A percentile compares a stretch with the other conserved stretches of the same genome.
These are phyloP conservation scores for Rutstroemia sp. DNA, from an alignment of 2,329 filamentous ascomycete species.

Conservation along the genomic window DNA sequence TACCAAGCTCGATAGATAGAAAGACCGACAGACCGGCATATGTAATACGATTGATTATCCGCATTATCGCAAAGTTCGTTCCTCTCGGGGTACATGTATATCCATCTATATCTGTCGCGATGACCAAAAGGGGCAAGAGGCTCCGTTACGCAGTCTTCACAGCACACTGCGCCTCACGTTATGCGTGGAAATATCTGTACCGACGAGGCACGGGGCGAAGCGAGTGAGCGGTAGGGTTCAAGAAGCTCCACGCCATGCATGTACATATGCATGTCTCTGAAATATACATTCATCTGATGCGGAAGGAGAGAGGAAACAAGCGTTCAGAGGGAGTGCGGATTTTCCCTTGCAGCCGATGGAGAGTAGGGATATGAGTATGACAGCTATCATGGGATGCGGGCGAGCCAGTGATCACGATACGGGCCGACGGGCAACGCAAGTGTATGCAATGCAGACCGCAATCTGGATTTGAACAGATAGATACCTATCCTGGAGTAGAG, in stretches of 20 bases:
- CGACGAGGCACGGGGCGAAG: neutral
- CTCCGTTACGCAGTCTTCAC: neutral
- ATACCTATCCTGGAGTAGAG: neutral
- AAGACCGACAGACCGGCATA: no score
- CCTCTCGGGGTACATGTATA: neutral
- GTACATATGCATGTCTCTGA: neutral
- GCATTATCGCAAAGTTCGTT: no score
- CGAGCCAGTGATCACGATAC: neutral
- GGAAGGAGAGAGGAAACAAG: no score
- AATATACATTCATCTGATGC: neutral
- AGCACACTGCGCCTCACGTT: neutral
- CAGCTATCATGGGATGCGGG: neutral
- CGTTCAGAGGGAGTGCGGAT: no score
- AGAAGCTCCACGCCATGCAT: neutral
- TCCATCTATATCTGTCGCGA: neutral
- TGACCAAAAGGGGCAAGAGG: neutral
- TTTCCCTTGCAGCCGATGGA: no score
- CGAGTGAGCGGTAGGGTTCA: no score
- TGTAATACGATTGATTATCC: no score
- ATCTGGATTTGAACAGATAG: no score
- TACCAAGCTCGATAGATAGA: no score
- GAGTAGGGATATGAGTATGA: neutral
- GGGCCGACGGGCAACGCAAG: neutral
- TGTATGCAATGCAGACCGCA: no score
- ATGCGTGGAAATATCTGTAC: neutral